Evolutionary conservation across 1,139 yeast species (phyloP).

Genomic region (Kodamaea sp.): DNA sequence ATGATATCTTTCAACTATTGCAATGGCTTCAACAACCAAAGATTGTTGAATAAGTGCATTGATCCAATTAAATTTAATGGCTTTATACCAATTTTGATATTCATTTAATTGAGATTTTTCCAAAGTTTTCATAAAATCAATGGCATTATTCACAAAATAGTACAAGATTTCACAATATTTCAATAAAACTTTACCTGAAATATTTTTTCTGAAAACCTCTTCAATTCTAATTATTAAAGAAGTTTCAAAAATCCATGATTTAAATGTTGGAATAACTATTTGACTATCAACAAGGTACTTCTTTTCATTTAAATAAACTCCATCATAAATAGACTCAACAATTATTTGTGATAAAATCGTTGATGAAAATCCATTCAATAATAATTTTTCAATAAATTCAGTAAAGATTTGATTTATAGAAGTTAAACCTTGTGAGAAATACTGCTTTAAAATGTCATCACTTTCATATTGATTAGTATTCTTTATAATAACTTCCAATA

Average conservation of each 20-base stretch:
- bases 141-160: conserved; percentile 37
- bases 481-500: conserved; percentile 17
- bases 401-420: conserved; percentile 36
- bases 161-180: conserved; percentile 32
- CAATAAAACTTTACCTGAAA: conserved; percentile 15
- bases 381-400: conserved; percentile 26
- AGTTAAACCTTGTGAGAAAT: conserved; percentile 28
- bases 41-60: conserved; percentile 46
- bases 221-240: conserved; percentile 32
- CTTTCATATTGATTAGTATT: conserved; percentile 9
- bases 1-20: conserved; percentile 61
- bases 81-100: conserved; percentile 35
- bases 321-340: conserved; percentile 37
- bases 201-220: conserved; percentile 23
- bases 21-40: conserved; percentile 50
- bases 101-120: conserved; percentile 25
- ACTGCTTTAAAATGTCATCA: conserved; percentile 24
- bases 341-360: conserved; percentile 29
- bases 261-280: conserved; percentile 18
- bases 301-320: conserved; percentile 44
- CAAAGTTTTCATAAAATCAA: conserved; percentile 28
- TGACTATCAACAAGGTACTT: conserved; percentile 22
- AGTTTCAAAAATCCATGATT: conserved; percentile 43
- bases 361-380: conserved; percentile 19
- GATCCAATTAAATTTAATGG: conserved; percentile 48